Evolutionary conservation across 2,329 filamentous ascomycete species (phyloP).

Genomic region (Cadophora gregata): DNA sequence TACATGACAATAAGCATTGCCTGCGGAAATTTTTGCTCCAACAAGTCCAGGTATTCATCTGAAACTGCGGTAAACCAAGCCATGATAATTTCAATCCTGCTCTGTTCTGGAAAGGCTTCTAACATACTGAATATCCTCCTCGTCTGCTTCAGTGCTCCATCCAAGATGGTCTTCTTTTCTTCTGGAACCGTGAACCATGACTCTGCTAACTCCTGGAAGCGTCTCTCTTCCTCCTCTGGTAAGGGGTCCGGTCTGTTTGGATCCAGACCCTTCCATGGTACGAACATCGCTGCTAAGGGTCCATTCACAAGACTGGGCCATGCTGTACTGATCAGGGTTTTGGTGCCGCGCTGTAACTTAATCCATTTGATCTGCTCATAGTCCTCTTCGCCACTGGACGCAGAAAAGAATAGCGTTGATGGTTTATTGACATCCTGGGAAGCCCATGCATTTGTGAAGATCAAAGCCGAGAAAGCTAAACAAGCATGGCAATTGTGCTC

Average conservation of each 20-base stretch:
- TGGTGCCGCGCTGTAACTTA: conserved; percentile 43
- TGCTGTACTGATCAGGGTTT: conserved; percentile 33
- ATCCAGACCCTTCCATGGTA: conserved; percentile 33
- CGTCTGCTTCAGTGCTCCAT: conserved; percentile 24
- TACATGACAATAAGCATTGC: conserved; percentile 47
- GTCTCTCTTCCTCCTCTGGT: conserved; percentile 27
- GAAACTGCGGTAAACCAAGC: conserved; percentile 47
- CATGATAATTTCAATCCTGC: conserved; percentile 38
- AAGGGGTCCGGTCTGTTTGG: conserved; percentile 27
- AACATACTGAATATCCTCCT: conserved; percentile 35
- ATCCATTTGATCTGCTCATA: conserved; percentile 43
- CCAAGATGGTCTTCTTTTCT: conserved; percentile 26
- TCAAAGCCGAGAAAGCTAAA: conserved; percentile 43
- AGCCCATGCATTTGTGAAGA: conserved; percentile 46
- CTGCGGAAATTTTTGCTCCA: conserved; percentile 45
- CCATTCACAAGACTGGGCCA: conserved; percentile 36
- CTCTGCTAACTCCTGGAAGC: conserved; percentile 29
- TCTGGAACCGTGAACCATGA: conserved; percentile 29
- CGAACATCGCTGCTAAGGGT: conserved; percentile 37
- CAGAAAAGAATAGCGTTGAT: conserved; percentile 44
- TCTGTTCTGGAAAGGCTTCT: conserved; percentile 35
- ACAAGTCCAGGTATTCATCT: conserved; percentile 44
- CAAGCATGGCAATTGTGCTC: conserved; percentile 44
- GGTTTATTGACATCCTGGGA: conserved; percentile 35
- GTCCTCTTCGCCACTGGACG: conserved; percentile 38